Conservation (phyloP, 441 rosid species). For the Corymbia calophylla region DNA sequence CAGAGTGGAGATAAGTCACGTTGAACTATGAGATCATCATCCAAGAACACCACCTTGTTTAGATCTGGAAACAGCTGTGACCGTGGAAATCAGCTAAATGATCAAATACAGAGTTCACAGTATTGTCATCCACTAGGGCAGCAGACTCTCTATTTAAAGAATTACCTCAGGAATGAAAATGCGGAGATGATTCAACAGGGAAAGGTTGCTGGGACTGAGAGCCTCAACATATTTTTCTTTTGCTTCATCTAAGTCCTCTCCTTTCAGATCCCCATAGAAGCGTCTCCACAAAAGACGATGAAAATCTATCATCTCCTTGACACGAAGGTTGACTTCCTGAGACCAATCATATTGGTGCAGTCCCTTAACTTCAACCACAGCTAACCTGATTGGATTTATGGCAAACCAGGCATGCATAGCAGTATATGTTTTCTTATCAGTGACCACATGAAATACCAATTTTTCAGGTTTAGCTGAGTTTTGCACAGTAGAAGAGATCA, state of each 20-base stretch:
- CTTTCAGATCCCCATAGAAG: conserved; percentile 48
- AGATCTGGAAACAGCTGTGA: conserved; percentile 92
- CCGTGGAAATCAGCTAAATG: conserved; percentile 27
- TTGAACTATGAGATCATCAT: conserved; percentile 86
- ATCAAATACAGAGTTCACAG: conserved; percentile 1
- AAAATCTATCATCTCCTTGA: conserved; percentile 67
- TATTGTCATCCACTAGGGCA: conserved; percentile 7
- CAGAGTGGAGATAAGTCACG: conserved; percentile 77
- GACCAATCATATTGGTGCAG: conserved; percentile 94
- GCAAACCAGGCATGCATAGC: conserved; percentile 99
- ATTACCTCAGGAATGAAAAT: conserved; percentile 77
- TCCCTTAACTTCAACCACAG: conserved; percentile 84
- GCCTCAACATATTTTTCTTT: conserved; percentile 43
- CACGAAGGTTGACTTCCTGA: conserved; percentile 53
- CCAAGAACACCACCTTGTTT: conserved; percentile 83
- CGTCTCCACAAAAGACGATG: conserved; percentile 61
- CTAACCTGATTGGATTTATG: conserved; percentile 50
- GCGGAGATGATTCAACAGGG: conserved; percentile 79
- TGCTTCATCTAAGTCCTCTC: conserved; percentile 32
- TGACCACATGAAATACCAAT: conserved; percentile 75
- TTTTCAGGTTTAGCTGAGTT: conserved; percentile 56
- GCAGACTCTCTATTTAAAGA: conserved; percentile 7
- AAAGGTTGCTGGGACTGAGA: conserved; percentile 52
- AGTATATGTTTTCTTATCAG: conserved; percentile 87
- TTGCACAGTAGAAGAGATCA: conserved; percentile 61